Evolutionary conservation across 352 stramenopile genomes (phyloP).

Genomic region (Pythium aphanidermatum): DNA sequence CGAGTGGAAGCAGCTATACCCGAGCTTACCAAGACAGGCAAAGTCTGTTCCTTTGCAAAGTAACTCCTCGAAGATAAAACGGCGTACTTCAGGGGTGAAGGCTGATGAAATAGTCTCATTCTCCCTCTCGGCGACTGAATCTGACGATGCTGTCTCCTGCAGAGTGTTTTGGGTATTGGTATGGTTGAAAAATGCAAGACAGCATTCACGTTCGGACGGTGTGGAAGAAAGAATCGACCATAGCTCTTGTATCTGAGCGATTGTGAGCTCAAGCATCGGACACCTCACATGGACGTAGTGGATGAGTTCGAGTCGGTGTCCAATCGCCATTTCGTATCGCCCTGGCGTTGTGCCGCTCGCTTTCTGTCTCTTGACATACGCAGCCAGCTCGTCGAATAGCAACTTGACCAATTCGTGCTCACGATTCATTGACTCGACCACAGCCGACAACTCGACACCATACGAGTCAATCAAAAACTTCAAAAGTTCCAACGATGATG

Average conservation of each 20-base stretch:
- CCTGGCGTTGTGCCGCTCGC: conserved; percentile 31
- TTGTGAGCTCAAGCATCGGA: conserved; percentile 62
- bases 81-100: conserved; percentile 71
- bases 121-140: conserved; percentile 9
- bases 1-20: conserved; percentile 85
- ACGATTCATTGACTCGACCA: conserved; percentile 69
- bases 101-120: conserved; percentile 55
- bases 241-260: conserved; percentile 67
- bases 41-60: conserved; percentile 80
- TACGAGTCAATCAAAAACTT: conserved; percentile 88
- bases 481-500: conserved; percentile 73
- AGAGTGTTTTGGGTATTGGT: conserved; percentile 21
- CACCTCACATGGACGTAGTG: conserved; percentile 84
- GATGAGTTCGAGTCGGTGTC: conserved; percentile 80
- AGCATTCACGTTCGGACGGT: conserved; percentile 70
- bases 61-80: conserved; percentile 79
- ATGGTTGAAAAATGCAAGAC: conserved; percentile 82
- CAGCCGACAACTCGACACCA: conserved; percentile 47
- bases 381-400: conserved; percentile 80
- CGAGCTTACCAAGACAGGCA: conserved; percentile 53
- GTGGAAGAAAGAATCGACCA: conserved; percentile 75
- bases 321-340: conserved; percentile 68
- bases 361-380: conserved; percentile 55
- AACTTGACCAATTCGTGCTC: conserved; percentile 68
- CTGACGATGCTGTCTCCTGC: conserved; percentile 8